A percentile compares a stretch with the other conserved stretches of the same genome.
phyloP scores from a whole-genome alignment of 2,329 filamentous ascomycete species.

The Cordyceps tenuipes region DNA sequence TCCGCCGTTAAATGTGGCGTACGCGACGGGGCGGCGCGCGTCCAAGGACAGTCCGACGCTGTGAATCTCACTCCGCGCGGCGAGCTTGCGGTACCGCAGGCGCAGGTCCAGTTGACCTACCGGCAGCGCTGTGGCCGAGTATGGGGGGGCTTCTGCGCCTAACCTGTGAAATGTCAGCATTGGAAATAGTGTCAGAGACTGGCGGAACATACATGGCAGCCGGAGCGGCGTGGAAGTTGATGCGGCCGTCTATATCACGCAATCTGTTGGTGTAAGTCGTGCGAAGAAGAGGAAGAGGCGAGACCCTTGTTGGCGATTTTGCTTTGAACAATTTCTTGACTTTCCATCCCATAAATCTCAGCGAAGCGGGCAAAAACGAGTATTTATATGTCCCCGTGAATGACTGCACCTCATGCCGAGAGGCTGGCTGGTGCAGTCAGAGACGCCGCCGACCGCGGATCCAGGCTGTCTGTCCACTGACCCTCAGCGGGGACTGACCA shows the following conservation, averaged over 20 bases:
- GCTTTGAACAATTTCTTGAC: neutral
- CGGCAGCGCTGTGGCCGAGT: slow-evolving; percentile 1
- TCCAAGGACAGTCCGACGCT: slow-evolving; percentile 23
- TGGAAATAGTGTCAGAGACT: neutral
- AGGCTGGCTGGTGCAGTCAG: neutral
- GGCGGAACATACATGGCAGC: neutral
- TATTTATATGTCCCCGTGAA: slow-evolving; percentile 1
- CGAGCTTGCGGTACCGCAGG: slow-evolving; percentile 21
- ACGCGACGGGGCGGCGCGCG: slow-evolving; percentile 18
- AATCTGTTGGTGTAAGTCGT: neutral
- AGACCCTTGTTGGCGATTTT: no score
- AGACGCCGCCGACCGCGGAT: neutral
- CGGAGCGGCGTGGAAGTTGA: neutral
- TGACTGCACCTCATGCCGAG: slow-evolving; percentile 1
- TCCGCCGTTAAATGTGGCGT: slow-evolving; percentile 23
- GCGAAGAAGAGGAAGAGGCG: no score
- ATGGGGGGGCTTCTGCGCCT: neutral
- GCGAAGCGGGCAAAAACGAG: neutral
- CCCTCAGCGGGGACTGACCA: neutral
- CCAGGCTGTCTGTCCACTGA: neutral
- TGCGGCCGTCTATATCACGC: neutral
- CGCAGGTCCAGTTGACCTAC: slow-evolving; percentile 16
- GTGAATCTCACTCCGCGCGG: slow-evolving; percentile 25
- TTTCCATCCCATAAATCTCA: neutral
- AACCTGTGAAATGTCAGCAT: neutral